Evolutionary conservation across 345 rosid species (phyloP).

Genomic region (Geranium brycei): DNA sequence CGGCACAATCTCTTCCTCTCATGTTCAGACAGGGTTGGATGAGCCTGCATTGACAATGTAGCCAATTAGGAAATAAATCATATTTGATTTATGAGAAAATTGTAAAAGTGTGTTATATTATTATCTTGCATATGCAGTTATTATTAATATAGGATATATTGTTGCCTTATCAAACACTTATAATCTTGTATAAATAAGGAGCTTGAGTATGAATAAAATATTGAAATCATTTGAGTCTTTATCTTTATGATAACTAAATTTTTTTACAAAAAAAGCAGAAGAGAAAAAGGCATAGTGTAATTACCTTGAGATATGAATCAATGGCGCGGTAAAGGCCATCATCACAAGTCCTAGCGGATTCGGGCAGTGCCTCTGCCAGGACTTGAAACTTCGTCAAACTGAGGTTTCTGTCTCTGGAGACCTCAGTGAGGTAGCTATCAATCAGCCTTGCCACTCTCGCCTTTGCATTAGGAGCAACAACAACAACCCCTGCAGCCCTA

Average conservation of each 20-base stretch:
- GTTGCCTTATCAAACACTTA: too few species aligned
- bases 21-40: constrained; percentile 86
- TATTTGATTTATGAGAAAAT: too few species aligned
- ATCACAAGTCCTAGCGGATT: constrained; percentile 87
- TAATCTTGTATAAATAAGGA: too few species aligned
- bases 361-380: constrained; percentile 90
- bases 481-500: constrained; percentile 19
- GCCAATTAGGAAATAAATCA: too few species aligned
- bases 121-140: too few species aligned
- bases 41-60: constrained; percentile 41
- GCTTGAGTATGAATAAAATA: too few species aligned
- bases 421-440: constrained; percentile 93
- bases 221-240: too few species aligned
- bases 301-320: constrained; percentile 69
- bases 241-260: too few species aligned
- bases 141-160: too few species aligned
- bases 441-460: constrained; percentile 96
- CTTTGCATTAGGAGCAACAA: constrained; percentile 55
- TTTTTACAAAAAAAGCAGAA: too few species aligned
- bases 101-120: too few species aligned
- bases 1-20: constrained; percentile 92
- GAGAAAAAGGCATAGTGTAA: background rate
- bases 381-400: constrained; percentile 83
- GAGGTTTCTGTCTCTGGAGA: constrained; percentile 82
- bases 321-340: constrained; percentile 96